phyloP scores from a whole-genome alignment of 192 early-diverging fungal genomes.

The Backusella sp. region DNA sequence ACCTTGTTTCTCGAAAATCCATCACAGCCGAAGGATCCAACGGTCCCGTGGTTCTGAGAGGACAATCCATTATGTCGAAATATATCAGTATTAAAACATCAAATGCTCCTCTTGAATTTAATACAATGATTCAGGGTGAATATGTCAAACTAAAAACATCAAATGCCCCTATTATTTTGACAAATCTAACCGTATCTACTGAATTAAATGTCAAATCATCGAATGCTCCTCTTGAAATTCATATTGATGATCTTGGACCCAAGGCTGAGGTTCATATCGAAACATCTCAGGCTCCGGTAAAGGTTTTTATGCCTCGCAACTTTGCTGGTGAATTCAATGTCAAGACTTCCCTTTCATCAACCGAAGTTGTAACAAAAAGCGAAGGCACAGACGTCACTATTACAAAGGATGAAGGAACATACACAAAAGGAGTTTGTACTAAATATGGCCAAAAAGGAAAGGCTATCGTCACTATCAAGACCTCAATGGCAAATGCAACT shows the following conservation, averaged over 20 bases:
- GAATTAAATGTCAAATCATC: neutral
- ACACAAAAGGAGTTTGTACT: neutral
- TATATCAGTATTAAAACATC: neutral
- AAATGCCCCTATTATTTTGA: neutral
- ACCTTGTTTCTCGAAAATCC: neutral
- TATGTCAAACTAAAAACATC: neutral
- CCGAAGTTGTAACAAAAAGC: neutral
- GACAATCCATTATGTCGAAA: neutral
- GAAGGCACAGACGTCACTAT: neutral
- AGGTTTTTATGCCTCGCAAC: neutral
- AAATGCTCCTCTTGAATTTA: neutral
- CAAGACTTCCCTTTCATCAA: neutral
- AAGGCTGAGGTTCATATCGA: neutral
- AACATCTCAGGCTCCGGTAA: neutral
- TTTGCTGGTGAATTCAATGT: neutral
- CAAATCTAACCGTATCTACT: neutral
- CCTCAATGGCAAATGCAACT: neutral
- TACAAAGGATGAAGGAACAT: neutral
- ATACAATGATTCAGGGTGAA: neutral
- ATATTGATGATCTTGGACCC: conserved; percentile 3
- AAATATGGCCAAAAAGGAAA: neutral
- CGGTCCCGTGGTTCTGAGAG: neutral
- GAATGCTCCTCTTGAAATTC: neutral
- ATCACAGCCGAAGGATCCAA: neutral
- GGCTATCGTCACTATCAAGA: neutral